Percentiles rank a stretch among this genome's conserved stretches.
Conservation (phyloP, 768 basidiomycete genomes). For the Lactifluus rugatus region DNA sequence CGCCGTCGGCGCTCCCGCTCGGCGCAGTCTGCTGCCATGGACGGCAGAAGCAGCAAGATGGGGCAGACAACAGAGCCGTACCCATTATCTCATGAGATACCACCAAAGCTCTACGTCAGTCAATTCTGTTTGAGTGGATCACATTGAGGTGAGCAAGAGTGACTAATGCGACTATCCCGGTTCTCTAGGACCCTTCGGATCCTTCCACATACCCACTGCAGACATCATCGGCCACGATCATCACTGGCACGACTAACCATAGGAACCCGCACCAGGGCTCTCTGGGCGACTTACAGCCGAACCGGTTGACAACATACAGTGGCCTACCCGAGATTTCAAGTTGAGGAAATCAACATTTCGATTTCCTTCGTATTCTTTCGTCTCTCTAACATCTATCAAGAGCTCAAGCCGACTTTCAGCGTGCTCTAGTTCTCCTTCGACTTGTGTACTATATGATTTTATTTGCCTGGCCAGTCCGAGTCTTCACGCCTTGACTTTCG, state of each 20-base stretch:
- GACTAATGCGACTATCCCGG: neutral
- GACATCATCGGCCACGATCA: conserved; percentile 8
- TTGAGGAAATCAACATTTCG: neutral
- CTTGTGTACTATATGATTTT: no score
- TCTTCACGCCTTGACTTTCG: no score
- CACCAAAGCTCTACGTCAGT: conserved; percentile 14
- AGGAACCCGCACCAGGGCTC: neutral
- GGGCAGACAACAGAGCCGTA: neutral
- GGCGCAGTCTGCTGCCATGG: conserved; percentile 18
- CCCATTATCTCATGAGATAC: neutral
- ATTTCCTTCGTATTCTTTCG: neutral
- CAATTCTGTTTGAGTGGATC: neutral
- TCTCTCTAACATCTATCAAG: no score
- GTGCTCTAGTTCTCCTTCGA: no score
- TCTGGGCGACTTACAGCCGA: neutral
- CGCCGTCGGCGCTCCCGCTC: conserved; percentile 24
- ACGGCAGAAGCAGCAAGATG: neutral
- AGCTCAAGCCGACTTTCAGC: no score
- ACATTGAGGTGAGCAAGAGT: no score
- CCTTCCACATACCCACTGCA: conserved; percentile 15
- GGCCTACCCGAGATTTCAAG: conserved; percentile 18
- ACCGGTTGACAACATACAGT: neutral
- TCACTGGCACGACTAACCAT: neutral
- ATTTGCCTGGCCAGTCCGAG: no score
- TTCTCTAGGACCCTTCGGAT: conserved; percentile 18